Base-by-base conservation (phyloP, 805 yeast genomes). In the Suhomyces kilbournensis region DNA sequence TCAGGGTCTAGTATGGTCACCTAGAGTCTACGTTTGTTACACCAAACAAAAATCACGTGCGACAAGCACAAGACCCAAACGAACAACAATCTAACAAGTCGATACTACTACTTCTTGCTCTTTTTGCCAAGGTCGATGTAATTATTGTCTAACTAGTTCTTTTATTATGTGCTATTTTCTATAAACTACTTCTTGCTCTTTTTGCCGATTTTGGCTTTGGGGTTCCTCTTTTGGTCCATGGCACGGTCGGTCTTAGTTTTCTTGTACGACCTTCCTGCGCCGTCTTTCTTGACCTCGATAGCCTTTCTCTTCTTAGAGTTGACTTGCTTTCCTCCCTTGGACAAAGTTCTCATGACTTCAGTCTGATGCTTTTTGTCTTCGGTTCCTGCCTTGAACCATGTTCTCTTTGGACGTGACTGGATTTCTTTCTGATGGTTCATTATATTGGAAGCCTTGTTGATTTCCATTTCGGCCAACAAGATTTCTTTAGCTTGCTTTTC, bases 401-500 rank as follows among this genome's bases (percentile, higher is more conserved):
- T 94, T 74, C 99, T 84, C 70, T 82, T 90, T 32, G 99, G 98
- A 64, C 97, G 82, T 0, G 97, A 75, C 58, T 82, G 80, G 64
- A 94, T 94, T 70, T 94, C 98, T 49, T 81, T 81, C 59, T 83
- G 82, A 62, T 88, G 91, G 64, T 81, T 86, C 56, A 94, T 72
- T 67, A 94, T 61, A 68, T 94, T 94, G 62, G 87, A 88, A 52
- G 96, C 96, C 68, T 88, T 90, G 57, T 80, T 81, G 46, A 93
- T 70, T 67, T 94, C 94, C 88, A 90, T 86, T 74, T 94, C 99
- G 1, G 97, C 98, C 51, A 81, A 82, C 26, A 90, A 68, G 48
- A 93, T 76, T 66, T 90, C 96, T 71, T 93, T 93, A 60, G 89
- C 96, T 58, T 83, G 81, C 69, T 90, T 86, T 68, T 94, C 99